These are phyloP conservation scores for Cercospora nicotianae DNA, from an alignment of 2,329 filamentous ascomycete genomes.

Conservation along the genomic window DNA sequence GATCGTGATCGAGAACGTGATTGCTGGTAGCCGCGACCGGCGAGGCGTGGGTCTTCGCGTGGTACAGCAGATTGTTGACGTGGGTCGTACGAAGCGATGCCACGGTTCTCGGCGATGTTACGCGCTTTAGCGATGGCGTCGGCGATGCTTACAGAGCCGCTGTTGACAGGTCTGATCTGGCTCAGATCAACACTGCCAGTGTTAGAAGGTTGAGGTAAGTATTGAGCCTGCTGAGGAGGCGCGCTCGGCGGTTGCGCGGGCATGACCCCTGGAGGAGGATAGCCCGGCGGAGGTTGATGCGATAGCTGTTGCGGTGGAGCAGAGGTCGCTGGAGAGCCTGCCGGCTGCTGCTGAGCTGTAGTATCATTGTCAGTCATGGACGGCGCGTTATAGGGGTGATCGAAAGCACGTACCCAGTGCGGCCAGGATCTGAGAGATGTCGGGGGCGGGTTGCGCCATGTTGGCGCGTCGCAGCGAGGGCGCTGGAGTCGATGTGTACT, in stretches of 20 bases:
- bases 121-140: slow-evolving; percentile 84
- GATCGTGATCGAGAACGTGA: slow-evolving; percentile 72
- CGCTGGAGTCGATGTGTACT: neutral
- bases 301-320: slow-evolving; percentile 50
- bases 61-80: slow-evolving; percentile 32
- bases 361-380: slow-evolving; percentile 6
- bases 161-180: slow-evolving; percentile 74
- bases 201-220: slow-evolving; percentile 66
- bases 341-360: slow-evolving; percentile 39
- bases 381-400: neutral
- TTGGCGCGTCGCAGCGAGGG: slow-evolving; percentile 17
- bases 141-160: slow-evolving; percentile 77
- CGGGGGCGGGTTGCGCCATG: slow-evolving; percentile 47
- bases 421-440: slow-evolving; percentile 54
- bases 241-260: slow-evolving; percentile 42
- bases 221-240: slow-evolving; percentile 32
- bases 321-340: slow-evolving; percentile 39
- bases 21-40: slow-evolving; percentile 59
- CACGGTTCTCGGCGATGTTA: slow-evolving; percentile 77
- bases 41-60: slow-evolving; percentile 49
- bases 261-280: slow-evolving; percentile 41
- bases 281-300: slow-evolving; percentile 45
- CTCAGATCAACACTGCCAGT: slow-evolving; percentile 79
- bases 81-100: slow-evolving; percentile 55
- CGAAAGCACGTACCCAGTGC: slow-evolving; percentile 45